A percentile compares a stretch with the other conserved stretches of the same genome.
Evolutionary conservation across 2,329 filamentous ascomycete genomes (phyloP).

Genomic region (Lojkania enalia): DNA sequence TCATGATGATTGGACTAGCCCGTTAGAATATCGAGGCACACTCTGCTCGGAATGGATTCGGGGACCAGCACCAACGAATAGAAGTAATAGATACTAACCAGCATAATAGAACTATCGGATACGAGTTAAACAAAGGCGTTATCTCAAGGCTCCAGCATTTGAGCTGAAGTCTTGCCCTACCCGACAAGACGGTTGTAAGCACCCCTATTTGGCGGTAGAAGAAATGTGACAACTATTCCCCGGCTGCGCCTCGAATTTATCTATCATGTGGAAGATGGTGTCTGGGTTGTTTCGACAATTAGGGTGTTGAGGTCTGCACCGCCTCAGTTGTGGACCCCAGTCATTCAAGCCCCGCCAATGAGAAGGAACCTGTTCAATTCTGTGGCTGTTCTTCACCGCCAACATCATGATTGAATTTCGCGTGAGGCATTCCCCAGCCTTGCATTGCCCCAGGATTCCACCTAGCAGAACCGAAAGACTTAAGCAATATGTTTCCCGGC

Average conservation of each 20-base stretch:
- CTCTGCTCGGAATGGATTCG: too few relatives aligned
- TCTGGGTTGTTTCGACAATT: background rate
- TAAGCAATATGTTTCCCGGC: constrained; percentile 16
- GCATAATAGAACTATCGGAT: too few relatives aligned
- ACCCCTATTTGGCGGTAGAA: background rate
- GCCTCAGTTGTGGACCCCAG: background rate
- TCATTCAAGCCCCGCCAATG: background rate
- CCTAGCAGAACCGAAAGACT: background rate
- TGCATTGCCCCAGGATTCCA: constrained; percentile 19
- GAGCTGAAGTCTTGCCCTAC: constrained; percentile 8
- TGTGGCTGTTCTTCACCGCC: constrained; percentile 19
- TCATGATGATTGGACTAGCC: too few relatives aligned
- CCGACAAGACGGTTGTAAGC: too few relatives aligned
- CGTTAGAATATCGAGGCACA: too few relatives aligned
- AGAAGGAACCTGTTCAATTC: background rate
- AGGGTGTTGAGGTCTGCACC: constrained; percentile 3
- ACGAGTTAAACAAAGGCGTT: constrained; percentile 23
- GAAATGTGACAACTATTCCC: background rate
- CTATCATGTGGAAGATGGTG: constrained; percentile 3
- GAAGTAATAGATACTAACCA: too few relatives aligned
- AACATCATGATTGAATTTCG: constrained; percentile 15
- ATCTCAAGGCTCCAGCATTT: constrained; percentile 25
- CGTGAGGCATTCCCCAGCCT: constrained; percentile 30
- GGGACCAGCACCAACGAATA: too few relatives aligned
- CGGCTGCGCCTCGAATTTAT: constrained; percentile 3